Evolutionary conservation across 345 rosid genomes (phyloP), one percentile per base, ranked within the genome.

Genomic region (Acer yangbiense): DNA sequence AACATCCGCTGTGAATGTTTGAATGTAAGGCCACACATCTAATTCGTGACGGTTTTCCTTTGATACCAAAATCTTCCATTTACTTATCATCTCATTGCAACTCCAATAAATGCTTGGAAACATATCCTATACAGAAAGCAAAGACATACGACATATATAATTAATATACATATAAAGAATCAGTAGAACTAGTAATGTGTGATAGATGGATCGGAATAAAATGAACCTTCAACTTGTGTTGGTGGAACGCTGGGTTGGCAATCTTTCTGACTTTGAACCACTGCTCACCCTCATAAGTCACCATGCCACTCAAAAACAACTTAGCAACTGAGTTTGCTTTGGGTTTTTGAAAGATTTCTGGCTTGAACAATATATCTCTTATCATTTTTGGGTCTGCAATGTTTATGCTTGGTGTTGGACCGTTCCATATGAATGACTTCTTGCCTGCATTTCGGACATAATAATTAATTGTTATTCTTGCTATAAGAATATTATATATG

Each of bases 11-110:
- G 89, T 78, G 66, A 89, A 72, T 50, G 74, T 61, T 57, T 74
- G 83, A n/a, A 89, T 77, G 63, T 75, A 27, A 18, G 89, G 87
- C 86, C 87, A 84, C 35, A 79, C 75, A 72, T 88, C 87, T 0
- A 86, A 4, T 78, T 86, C 89, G 8, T 41, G 14, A 10, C 48
- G 17, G 35, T 76, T 80, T 9, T 76, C 57, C 0, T 13, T 23
- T 0, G 68, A 11, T 3, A 79, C 29, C 65, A 70, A 6, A n/a
- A 48, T 35, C 50, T 83, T 82, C 92, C 87, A 88, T 17, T 69
- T 69, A 5, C 13, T 62, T 65, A 88, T 72, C 88, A 85, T 80
- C 9, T 75, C 67, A 9, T 13, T 48, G 27, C 86, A 83, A 41
- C 84, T 80, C 39, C 52, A 27, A 35, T 77, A 29, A 21, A 82